Percentiles rank a stretch among this genome's conserved stretches.
Evolutionary conservation across 2,329 filamentous ascomycete genomes (phyloP).

Genomic region (Pleomassaria siparia): DNA sequence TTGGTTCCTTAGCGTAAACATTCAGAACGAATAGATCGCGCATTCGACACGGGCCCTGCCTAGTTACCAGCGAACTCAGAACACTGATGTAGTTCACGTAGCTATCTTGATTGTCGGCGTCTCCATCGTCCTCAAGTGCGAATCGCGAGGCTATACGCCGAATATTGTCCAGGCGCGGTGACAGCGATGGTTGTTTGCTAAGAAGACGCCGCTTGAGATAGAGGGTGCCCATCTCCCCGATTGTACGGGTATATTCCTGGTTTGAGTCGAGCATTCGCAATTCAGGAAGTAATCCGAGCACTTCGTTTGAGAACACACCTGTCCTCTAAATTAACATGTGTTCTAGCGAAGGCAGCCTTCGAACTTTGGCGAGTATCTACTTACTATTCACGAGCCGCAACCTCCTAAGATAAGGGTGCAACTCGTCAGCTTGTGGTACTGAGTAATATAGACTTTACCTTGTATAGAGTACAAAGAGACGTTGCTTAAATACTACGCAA

Average conservation of each 20-base stretch:
- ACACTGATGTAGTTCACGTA: not conserved
- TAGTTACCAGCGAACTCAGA: not conserved
- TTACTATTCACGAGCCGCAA: not conserved
- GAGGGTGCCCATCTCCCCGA: not conserved
- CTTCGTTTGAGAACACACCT: not conserved
- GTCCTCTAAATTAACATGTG: not conserved
- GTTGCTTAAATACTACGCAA: no score
- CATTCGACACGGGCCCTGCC: not conserved
- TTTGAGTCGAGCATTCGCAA: not conserved
- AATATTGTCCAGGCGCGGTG: not conserved
- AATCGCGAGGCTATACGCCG: not conserved
- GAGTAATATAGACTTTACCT: no score
- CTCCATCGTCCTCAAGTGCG: not conserved
- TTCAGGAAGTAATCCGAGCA: not conserved
- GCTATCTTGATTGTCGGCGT: not conserved
- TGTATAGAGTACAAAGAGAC: no score
- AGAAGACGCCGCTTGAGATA: not conserved
- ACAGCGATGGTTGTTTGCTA: not conserved
- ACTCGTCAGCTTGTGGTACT: no score
- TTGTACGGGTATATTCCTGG: not conserved
- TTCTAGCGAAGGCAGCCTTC: not conserved
- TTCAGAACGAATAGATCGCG: not conserved
- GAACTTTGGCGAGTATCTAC: not conserved
- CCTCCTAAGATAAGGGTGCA: no score
- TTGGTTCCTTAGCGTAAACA: not conserved